Evolutionary conservation across 2,329 filamentous ascomycete species (phyloP), one percentile per base, ranked within the genome.

Genomic region (Amauroascus niger): DNA sequence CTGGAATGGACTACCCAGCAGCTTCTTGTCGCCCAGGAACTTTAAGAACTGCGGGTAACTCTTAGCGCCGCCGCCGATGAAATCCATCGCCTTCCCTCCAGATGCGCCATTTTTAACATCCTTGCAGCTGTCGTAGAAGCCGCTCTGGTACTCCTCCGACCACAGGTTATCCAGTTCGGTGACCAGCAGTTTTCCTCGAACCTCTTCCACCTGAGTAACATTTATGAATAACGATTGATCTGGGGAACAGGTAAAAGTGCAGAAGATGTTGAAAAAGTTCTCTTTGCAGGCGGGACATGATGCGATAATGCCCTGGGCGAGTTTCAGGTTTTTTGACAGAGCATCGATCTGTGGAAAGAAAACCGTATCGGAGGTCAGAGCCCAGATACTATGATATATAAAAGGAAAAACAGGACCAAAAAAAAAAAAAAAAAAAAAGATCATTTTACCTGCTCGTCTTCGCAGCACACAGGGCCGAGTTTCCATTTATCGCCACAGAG

Each of bases 211-310:
- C 51, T 83, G 72, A 9, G 93, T 97, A 41, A 98, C 82, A 64
- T 98, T 98, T 67, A 98, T 77, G 65, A 98, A 98, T 0, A 95
- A 76, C 0, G 89, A 96, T 68, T 98, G 93, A 64, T 98, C 86
- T 5, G 94, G 91, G 3, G 93, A 98, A 74, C 94, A 98, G 1
- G 90, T 97, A 66, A 98, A 97, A 3, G 89, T 94, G 74, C 93
- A 98, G 70, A 98, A 98, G 43, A 94, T 77, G 73, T 98, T 95
- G 76, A 88, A 97, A 76, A 98, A 98, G 75, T 98, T 98, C 63
- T 90, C 86, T 71, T 93, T 95, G 79, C 93, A 98, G 30, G 94
- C 93, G 1, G 93, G 93, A 68, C 93, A 98, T 8, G 89, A 88
- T 24, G 89, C 84, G 67, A 98, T 89, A 65, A 98, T 86, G 55